phyloP scores from a whole-genome alignment of 495 filamentous ascomycete genomes.

The Amorphotheca resinae region DNA sequence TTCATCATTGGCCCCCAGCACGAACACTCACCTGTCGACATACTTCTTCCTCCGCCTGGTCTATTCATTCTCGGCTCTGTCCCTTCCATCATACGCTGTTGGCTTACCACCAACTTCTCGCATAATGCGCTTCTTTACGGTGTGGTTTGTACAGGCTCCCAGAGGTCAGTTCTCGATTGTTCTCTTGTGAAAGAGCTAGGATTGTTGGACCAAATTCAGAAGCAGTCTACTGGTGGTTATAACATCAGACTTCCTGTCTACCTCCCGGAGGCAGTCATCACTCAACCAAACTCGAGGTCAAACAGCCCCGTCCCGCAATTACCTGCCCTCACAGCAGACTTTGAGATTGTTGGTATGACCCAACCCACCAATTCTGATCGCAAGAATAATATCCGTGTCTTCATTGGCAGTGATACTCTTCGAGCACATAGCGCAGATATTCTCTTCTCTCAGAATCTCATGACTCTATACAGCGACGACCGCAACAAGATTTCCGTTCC shows the following conservation, averaged over 20 bases:
- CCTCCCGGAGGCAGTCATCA: conserved; percentile 79
- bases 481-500: conserved; percentile 83
- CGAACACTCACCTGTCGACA: conserved; percentile 50
- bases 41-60: conserved; percentile 64
- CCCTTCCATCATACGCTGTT: conserved; percentile 90
- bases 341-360: conserved; percentile 44
- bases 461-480: conserved; percentile 78
- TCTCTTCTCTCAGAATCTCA: conserved; percentile 77
- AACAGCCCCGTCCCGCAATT: conserved; percentile 66
- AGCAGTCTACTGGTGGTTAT: conserved; percentile 45
- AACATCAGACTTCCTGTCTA: conserved; percentile 71
- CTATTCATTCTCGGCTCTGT: conserved; percentile 74
- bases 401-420: conserved; percentile 79
- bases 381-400: conserved; percentile 56
- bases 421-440: conserved; percentile 83
- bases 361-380: conserved; percentile 34
- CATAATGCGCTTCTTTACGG: conserved; percentile 82
- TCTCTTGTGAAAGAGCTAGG: conserved; percentile 61
- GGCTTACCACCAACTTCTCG: conserved; percentile 77
- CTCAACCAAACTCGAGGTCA: conserved; percentile 58
- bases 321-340: conserved; percentile 63
- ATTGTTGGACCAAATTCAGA: conserved; percentile 51
- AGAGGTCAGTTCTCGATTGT: conserved; percentile 64
- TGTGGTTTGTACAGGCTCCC: conserved; percentile 83
- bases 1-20: conserved; percentile 50